Conservation (phyloP, 2,329 filamentous ascomycete genomes). For the Alternaria sp. region DNA sequence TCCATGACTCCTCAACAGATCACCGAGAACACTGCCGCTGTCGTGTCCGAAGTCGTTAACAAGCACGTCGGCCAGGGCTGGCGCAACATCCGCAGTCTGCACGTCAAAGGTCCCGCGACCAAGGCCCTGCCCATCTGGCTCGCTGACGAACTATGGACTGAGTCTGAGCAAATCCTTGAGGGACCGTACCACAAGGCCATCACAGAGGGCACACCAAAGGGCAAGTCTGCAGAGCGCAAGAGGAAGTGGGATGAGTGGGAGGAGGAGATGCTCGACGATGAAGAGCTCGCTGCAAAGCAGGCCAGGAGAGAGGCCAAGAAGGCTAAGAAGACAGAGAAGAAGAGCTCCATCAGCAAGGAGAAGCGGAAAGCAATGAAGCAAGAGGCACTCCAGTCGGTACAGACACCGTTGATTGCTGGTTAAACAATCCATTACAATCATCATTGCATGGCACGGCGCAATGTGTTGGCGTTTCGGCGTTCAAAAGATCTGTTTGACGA, state of each 20-base stretch:
- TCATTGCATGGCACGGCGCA: slow-evolving; percentile 21
- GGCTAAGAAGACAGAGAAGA: slow-evolving; percentile 37
- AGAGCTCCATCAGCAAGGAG: slow-evolving; percentile 50
- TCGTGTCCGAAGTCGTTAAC: slow-evolving; percentile 67
- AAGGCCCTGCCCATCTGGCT: slow-evolving; percentile 93
- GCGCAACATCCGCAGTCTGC: slow-evolving; percentile 82
- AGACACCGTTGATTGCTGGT: slow-evolving; percentile 41
- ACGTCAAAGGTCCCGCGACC: slow-evolving; percentile 90
- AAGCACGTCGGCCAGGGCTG: slow-evolving; percentile 86
- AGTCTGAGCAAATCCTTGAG: slow-evolving; percentile 73
- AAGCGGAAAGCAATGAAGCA: slow-evolving; percentile 59
- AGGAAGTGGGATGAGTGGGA: slow-evolving; percentile 49
- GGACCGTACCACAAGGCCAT: slow-evolving; percentile 50
- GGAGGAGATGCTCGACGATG: slow-evolving; percentile 45
- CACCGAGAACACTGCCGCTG: slow-evolving; percentile 78
- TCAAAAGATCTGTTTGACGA: slow-evolving; percentile 24
- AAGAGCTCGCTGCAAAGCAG: slow-evolving; percentile 43
- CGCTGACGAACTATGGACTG: slow-evolving; percentile 88
- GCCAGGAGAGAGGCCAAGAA: slow-evolving; percentile 60
- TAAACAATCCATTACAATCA: background rate
- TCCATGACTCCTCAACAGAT: slow-evolving; percentile 77
- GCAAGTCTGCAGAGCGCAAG: slow-evolving; percentile 41
- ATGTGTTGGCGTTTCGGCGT: slow-evolving; percentile 24
- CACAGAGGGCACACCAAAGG: slow-evolving; percentile 27
- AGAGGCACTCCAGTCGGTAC: slow-evolving; percentile 53